Conservation (phyloP, 1,139 yeast genomes). For the Nematodospora anomalae region DNA sequence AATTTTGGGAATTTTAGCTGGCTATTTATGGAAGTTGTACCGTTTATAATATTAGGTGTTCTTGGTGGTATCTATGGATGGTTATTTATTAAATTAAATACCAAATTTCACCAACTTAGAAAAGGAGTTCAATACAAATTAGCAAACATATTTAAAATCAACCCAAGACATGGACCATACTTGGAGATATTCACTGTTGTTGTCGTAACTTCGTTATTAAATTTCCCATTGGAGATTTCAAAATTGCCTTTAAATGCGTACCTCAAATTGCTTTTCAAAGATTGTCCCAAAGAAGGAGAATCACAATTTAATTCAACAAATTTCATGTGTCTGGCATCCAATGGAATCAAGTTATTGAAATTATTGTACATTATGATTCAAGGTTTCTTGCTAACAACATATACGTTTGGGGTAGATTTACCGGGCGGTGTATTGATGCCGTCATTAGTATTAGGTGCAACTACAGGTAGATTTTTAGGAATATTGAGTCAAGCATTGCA, state of each 20-base stretch:
- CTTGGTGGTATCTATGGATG: constrained; percentile 71
- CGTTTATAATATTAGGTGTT: constrained; percentile 66
- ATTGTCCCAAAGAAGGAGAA: constrained; percentile 43
- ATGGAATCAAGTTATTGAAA: constrained; percentile 29
- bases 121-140: constrained; percentile 20
- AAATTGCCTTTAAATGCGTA: constrained; percentile 57
- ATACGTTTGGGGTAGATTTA: constrained; percentile 62
- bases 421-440: constrained; percentile 83
- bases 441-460: constrained; percentile 67
- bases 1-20: constrained; percentile 68
- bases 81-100: constrained; percentile 51
- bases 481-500: constrained; percentile 55
- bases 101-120: constrained; percentile 24
- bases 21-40: constrained; percentile 67
- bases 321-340: constrained; percentile 38
- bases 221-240: constrained; percentile 57
- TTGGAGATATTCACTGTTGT: constrained; percentile 53
- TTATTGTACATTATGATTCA: constrained; percentile 48
- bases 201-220: constrained; percentile 50
- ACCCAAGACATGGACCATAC: constrained; percentile 23
- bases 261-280: constrained; percentile 60
- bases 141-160: constrained; percentile 17
- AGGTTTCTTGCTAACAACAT: constrained; percentile 59
- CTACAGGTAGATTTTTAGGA: constrained; percentile 69
- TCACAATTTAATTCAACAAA: constrained; percentile 22